A percentile compares a stretch with the other conserved stretches of the same genome.
Conservation (phyloP, 1,139 yeast genomes). For the Debaryomyces udenii region DNA sequence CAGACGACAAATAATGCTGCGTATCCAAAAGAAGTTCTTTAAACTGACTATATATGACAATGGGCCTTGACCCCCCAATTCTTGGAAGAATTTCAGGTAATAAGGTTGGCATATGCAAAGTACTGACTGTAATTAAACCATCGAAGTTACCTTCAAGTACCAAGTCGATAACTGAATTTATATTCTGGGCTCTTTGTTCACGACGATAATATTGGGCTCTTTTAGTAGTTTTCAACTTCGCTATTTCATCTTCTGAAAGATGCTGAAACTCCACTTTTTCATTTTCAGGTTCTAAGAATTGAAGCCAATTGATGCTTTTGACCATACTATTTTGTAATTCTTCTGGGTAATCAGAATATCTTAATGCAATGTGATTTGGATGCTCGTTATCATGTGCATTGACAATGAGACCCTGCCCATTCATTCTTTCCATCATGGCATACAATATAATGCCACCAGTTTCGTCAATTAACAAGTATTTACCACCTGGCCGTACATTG, state of each 20-base stretch:
- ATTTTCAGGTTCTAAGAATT: constrained; percentile 76
- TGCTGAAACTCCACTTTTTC: constrained; percentile 56
- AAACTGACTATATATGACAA: constrained; percentile 78
- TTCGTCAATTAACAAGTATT: constrained; percentile 85
- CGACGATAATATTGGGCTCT: constrained; percentile 71
- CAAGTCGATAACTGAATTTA: constrained; percentile 55
- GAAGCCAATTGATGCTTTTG: constrained; percentile 75
- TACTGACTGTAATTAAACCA: constrained; percentile 72
- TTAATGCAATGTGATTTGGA: constrained; percentile 73
- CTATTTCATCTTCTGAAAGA: constrained; percentile 54
- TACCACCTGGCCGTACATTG: constrained; percentile 87
- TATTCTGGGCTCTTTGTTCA: constrained; percentile 56
- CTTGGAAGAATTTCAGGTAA: constrained; percentile 63
- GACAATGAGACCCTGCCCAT: constrained; percentile 75
- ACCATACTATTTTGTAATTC: constrained; percentile 57
- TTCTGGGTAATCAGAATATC: constrained; percentile 64
- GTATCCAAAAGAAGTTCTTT: constrained; percentile 78
- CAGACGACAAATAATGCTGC: constrained; percentile 66
- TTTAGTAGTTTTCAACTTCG: constrained; percentile 59
- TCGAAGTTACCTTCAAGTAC: constrained; percentile 65
- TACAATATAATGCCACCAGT: constrained; percentile 85
- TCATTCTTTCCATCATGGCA: constrained; percentile 88
- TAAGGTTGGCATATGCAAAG: constrained; percentile 68
- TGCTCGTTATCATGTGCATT: constrained; percentile 92
- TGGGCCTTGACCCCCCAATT: constrained; percentile 85